Base-by-base conservation (phyloP, 83 land plant genomes). In the Diphasiastrum complanatum region DNA sequence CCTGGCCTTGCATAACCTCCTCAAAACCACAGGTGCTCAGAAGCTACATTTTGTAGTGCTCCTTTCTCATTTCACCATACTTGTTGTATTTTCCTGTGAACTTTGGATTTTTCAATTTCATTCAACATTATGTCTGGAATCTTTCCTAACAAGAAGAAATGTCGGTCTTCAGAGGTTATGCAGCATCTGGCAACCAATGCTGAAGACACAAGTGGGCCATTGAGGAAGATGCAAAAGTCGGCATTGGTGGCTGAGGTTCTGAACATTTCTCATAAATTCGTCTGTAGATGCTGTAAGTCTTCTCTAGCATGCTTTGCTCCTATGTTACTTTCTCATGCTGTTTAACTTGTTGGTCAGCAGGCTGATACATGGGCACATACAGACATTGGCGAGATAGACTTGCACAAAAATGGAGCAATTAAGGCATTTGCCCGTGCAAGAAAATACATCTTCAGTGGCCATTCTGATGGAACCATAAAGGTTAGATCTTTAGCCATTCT, bases 391-490 rank as follows among this genome's bases (percentile, higher is more conserved):
- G 32, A 37, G 50, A 28, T 68, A 53, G 89, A 84, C 70, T 33
- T 46, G 16, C 49, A 64, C 47, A n/a, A 33, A 32, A 84, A 72
- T 68, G 85, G 89, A 11, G 82, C 75, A 48, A 64, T 73, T 33
- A 38, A 73, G 26, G 73, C 71, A 27, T 41, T 84, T 61, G 62
- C 66, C 47, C 62, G 64, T 75, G 16, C 57, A 0, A 68, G 64
- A 60, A 65, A 68, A 24, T 54, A 70, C 33, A 29, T 84, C 41
- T 67, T 69, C 30, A 84, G 85, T 59, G 70, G 85, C 54, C 85
- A 84, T 56, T 62, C 79, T 62, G 89, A 84, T 78, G 89, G 80
- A 40, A 75, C 77, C n/a, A 78, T 84, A 23, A 84, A 81, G 79
- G 89, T 84, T 47, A 51, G 59, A 1, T 47, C n/a, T n/a, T n/a